These are phyloP conservation scores for Beauveria australis DNA, from an alignment of 2,329 filamentous ascomycete genomes.

Conservation along the genomic window DNA sequence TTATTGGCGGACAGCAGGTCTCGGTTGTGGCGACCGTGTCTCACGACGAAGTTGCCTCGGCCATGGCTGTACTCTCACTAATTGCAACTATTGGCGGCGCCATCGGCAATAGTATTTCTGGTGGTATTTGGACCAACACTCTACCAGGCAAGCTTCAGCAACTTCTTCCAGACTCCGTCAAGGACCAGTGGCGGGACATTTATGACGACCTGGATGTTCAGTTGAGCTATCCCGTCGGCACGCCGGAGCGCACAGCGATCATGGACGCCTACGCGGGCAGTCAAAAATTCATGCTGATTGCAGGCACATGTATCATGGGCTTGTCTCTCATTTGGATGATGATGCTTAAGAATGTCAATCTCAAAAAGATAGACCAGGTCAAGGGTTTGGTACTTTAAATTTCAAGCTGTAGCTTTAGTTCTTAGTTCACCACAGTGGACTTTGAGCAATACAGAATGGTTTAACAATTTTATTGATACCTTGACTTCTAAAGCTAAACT, in stretches of 20 bases:
- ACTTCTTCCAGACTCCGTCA: constrained; percentile 29
- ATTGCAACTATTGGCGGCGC: constrained; percentile 24
- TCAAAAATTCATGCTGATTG: constrained; percentile 33
- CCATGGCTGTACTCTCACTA: constrained; percentile 25
- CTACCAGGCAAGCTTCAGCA: constrained; percentile 30
- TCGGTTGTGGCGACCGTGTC: constrained; percentile 24
- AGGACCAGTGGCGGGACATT: constrained; percentile 32
- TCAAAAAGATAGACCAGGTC: constrained; percentile 23
- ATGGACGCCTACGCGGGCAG: constrained; percentile 38
- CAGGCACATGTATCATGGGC: constrained; percentile 24
- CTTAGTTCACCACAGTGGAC: background rate
- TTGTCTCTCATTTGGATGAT: constrained; percentile 21
- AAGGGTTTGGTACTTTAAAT: constrained; percentile 17
- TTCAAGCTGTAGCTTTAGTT: background rate
- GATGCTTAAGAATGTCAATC: constrained; percentile 24
- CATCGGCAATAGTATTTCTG: constrained; percentile 24
- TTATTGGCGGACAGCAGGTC: constrained; percentile 23
- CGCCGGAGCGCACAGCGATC: constrained; percentile 32
- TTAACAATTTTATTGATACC: constrained; percentile 2
- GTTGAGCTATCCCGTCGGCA: constrained; percentile 32
- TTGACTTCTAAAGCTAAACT: background rate
- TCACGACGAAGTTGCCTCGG: constrained; percentile 25
- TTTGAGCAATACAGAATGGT: background rate
- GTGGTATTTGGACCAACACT: constrained; percentile 25
- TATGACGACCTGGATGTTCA: constrained; percentile 28